Base-by-base conservation (phyloP, 169 alveolate species). In the Eimeria tenella region DNA sequence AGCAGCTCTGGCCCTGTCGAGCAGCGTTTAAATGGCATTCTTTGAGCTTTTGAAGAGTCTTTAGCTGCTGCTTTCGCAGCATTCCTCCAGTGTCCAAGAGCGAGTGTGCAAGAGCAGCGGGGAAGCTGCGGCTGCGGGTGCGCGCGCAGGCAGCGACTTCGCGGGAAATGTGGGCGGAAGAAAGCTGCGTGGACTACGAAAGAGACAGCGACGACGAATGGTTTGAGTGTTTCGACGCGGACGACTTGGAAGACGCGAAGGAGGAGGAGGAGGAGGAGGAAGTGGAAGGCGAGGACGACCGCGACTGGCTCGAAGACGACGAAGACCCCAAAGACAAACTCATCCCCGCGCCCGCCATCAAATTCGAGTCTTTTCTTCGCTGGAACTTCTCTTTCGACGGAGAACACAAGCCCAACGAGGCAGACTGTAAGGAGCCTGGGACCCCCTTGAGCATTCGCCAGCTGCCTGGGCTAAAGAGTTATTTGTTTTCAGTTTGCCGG, bases 161-260 rank as follows among this genome's bases (percentile, higher is more conserved):
- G 23, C 58, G 90, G 60, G 93, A 86, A 53, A 83, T 65, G 84
- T 86, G 93, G 74, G 84, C 84, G 2, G 93, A 86, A 49, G 93
- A 86, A 56, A 86, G 93, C 31, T 86, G 93, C 71, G 65, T 86
- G 3, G 93, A 86, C 71, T 86, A 86, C 53, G 93, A 86, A 5
- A 83, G 93, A 19, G 93, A 86, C 77, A 86, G 93, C 73, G 93
- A 86, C 71, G 93, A 86, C 52, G 93, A 86, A 55, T 86, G 93
- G 93, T 86, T 86, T 49, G 93, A 86, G 71, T 63, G 65, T 10
- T 86, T 86, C 53, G 93, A 86, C 56, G 93, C 77, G 21, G 93
- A 86, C n/a, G 93, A 86, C 17, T 23, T 86, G 25, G 93, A 86
- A 4, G 93, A 86, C 53, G 93, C 83, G 11, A 49, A 53, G n/a